Evolutionary conservation across 2,329 filamentous ascomycete species (phyloP), one percentile per base, ranked within the genome.

Genomic region (Aspergillus ustus): DNA sequence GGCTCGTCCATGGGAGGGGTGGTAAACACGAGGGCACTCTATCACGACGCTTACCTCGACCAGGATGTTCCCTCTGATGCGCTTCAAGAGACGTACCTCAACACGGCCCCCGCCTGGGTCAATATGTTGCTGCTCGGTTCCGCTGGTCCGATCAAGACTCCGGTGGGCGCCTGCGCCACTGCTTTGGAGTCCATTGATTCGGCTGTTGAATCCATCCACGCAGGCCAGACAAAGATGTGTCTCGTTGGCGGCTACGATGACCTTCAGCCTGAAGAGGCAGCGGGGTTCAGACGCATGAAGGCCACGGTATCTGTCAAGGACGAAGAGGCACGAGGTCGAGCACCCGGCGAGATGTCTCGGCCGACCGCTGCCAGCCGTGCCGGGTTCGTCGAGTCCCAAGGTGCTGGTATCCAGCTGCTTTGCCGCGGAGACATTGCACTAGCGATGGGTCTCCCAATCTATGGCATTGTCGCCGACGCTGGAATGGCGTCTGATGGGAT

Each of bases 251-350:
- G 93, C 69, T 97, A 97, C 72, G 93, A 98, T 81, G 94, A 98
- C 80, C 96, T 97, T 82, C 92, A 94, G 73, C 93, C 97, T 80
- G 94, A 97, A 81, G 93, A 93, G 58, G 97, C 94, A 2, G 97
- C 96, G 74, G 93, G 97, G 78, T 98, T 98, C 76, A 93, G 93
- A 82, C 97, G 97, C 84, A 98, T 98, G 94, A 95, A 96, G 81
- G 93, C 93, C 59, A 97, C 93, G 56, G 96, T 92, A 86, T 97
- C 97, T 74, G 92, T 93, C 34, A 89, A 96, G 61, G 92, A 97
- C 68, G 94, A 98, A 77, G 90, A 22, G 8, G 34, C 31, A 7
- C 51, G 51, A 11, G 51, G 51, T 19, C 51, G 51, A 22, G 19
- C 13, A 19, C 51, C 51, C n/a, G 8, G 4, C 11, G 51, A 53